phyloP scores from a whole-genome alignment of 352 stramenopile genomes.

The Globisporangium nunn region DNA sequence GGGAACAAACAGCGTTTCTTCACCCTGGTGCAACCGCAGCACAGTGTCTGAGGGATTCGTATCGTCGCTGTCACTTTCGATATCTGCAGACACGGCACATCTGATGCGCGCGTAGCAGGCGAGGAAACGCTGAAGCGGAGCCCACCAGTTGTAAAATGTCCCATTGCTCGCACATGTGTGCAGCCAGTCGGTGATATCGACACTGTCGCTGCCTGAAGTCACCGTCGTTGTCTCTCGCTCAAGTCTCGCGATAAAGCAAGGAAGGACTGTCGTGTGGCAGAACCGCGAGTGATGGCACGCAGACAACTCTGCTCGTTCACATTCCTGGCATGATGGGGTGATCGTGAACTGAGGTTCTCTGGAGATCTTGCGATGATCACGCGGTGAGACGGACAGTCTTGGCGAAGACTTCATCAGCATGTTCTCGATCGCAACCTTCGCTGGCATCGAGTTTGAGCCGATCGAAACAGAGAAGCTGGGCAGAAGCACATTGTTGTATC shows the following conservation, averaged over 20 bases:
- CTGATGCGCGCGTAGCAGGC: conserved; percentile 17
- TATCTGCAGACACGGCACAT: conserved; percentile 3
- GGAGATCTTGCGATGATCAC: conserved; percentile 4
- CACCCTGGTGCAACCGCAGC: neutral
- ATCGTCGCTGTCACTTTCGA: neutral
- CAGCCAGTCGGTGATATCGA: conserved; percentile 3
- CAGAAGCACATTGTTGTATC: conserved; percentile 13
- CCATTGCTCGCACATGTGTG: neutral
- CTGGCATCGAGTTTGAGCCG: neutral
- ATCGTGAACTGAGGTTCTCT: neutral
- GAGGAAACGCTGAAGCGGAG: conserved; percentile 18
- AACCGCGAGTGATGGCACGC: conserved; percentile 1
- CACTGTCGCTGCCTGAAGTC: no score
- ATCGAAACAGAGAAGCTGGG: conserved; percentile 11
- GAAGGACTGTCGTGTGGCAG: conserved; percentile 10
- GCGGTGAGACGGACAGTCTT: neutral
- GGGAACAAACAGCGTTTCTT: conserved; percentile 1
- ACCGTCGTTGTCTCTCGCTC: neutral
- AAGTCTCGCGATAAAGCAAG: conserved; percentile 8
- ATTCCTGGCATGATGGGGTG: neutral
- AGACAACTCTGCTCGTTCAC: neutral
- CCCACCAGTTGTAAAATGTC: conserved; percentile 22
- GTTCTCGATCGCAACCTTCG: conserved; percentile 8
- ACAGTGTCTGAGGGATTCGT: neutral
- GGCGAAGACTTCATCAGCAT: conserved; percentile 4